A percentile compares a stretch with the other conserved stretches of the same genome.
phyloP scores from a whole-genome alignment of 1,139 yeast genomes.

The Suhomyces guaymorum region DNA sequence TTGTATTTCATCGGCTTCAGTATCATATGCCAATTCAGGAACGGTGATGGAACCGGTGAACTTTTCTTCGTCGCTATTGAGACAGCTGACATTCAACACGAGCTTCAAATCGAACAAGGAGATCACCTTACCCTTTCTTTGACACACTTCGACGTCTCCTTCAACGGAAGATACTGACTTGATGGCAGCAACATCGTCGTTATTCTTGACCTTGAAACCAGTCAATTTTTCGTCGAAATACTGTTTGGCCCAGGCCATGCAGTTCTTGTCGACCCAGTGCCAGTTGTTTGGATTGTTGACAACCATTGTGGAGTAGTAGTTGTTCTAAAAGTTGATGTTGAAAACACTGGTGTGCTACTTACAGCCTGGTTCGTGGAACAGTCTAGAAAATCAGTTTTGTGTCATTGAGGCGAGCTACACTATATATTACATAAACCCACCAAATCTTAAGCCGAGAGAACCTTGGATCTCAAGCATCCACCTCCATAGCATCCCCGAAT shows the following conservation, averaged over 20 bases:
- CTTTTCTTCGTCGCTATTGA: constrained; percentile 34
- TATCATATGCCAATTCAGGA: constrained; percentile 96
- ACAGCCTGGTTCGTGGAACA: constrained; percentile 9
- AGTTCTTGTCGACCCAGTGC: constrained; percentile 99
- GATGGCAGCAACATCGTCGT: constrained; percentile 44
- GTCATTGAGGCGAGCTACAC: constrained; percentile 2
- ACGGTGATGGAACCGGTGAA: constrained; percentile 66
- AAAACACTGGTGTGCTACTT: not conserved
- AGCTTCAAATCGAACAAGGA: constrained; percentile 82
- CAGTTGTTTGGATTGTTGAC: constrained; percentile 54
- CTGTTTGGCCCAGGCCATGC: constrained; percentile 83
- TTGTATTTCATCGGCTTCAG: constrained; percentile 80
- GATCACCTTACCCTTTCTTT: constrained; percentile 94
- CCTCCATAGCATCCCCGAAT: constrained; percentile 65
- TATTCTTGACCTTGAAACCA: constrained; percentile 45
- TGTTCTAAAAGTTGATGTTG: too few species aligned
- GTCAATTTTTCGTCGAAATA: constrained; percentile 66
- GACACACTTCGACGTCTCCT: constrained; percentile 96
- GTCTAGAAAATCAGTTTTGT: constrained; percentile 14
- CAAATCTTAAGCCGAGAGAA: too few species aligned
- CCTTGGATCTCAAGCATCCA: constrained; percentile 51
- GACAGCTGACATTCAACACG: constrained; percentile 60
- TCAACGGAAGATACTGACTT: constrained; percentile 66
- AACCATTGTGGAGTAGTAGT: constrained; percentile 43
- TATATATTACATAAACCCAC: not conserved